Conservation (phyloP, 257 asterid genomes). For the Anisodus acutangulus region DNA sequence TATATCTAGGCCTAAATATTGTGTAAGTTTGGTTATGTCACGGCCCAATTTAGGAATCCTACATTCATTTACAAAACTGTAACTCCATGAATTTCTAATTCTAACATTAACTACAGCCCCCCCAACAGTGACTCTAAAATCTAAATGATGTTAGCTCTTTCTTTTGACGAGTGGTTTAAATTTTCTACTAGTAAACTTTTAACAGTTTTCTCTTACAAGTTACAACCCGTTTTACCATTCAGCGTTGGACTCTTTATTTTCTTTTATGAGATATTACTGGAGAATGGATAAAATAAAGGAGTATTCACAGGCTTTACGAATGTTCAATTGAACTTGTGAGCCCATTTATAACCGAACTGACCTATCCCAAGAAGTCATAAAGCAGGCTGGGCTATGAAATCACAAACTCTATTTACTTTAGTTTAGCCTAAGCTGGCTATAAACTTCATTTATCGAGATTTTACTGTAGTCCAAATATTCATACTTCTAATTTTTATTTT, state of each 20-base stretch:
- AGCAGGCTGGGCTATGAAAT: not conserved
- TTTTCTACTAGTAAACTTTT: no score
- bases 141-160: no score
- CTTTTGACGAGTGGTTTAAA: no score
- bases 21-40: not conserved
- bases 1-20: not conserved
- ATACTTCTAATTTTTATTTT: not conserved
- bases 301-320: not conserved
- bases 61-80: not conserved
- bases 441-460: not conserved
- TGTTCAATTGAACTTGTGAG: constrained; percentile 9
- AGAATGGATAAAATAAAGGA: not conserved
- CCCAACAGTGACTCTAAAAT: no score
- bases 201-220: no score
- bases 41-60: not conserved
- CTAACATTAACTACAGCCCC: no score
- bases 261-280: not conserved
- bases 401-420: not conserved
- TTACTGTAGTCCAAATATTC: not conserved
- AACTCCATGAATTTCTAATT: no score
- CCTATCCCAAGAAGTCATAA: not conserved
- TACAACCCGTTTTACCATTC: no score
- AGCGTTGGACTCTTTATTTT: no score
- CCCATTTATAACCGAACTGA: not conserved
- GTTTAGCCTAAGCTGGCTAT: not conserved